Evolutionary conservation across 2,329 filamentous ascomycete genomes (phyloP).

Genomic region (Colletotrichum paranaense): DNA sequence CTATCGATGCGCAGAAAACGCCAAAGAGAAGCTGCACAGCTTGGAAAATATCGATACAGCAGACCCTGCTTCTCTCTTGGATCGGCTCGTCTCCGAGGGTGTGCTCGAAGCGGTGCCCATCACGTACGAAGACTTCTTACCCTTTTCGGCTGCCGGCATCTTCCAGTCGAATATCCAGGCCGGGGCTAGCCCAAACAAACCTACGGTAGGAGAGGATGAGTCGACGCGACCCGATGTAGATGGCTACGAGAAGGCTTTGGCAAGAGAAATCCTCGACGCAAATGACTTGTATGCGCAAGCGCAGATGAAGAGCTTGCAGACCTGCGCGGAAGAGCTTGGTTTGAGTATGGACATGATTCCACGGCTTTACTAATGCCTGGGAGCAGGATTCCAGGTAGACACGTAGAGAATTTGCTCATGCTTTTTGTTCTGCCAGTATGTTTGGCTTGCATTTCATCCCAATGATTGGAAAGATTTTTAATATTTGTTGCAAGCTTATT

Average conservation of each 20-base stretch:
- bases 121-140: conserved; percentile 66
- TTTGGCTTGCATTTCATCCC: too few species aligned
- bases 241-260: conserved; percentile 34
- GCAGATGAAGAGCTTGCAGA: background rate
- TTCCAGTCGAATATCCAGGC: conserved; percentile 56
- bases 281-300: conserved; percentile 33
- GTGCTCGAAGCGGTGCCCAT: conserved; percentile 53
- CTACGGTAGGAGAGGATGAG: background rate
- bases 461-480: too few species aligned
- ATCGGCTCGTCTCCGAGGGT: conserved; percentile 46
- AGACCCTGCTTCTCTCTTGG: conserved; percentile 33
- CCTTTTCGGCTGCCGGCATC: conserved; percentile 63
- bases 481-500: background rate
- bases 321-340: conserved; percentile 4
- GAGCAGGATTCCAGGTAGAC: too few species aligned
- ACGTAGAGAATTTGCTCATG: too few species aligned
- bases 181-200: background rate
- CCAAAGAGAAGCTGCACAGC: background rate
- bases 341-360: background rate
- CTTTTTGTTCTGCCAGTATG: background rate
- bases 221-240: conserved; percentile 16
- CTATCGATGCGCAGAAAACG: conserved; percentile 41
- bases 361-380: background rate
- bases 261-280: conserved; percentile 16
- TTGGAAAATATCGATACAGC: background rate